Evolutionary conservation across 2,329 filamentous ascomycete species (phyloP), one percentile per base, ranked within the genome.

Genomic region (Epichloe baconii): DNA sequence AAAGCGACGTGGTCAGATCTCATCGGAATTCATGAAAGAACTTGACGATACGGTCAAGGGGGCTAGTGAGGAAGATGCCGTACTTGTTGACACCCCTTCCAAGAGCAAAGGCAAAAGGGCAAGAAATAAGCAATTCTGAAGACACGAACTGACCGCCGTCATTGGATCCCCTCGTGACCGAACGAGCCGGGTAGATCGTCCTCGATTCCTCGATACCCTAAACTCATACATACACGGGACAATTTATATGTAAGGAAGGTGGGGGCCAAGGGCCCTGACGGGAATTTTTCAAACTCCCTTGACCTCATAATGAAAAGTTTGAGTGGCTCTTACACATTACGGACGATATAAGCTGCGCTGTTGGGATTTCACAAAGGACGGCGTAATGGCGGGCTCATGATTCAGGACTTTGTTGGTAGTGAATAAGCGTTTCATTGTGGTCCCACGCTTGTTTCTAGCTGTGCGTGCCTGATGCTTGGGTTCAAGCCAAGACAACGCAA

Each of bases 21-120:
- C 85, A 66, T 75, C 79, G 49, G 84, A 83, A 14, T 89, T 93
- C 61, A 84, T 94, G 79, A 88, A 86, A 68, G 89, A 96, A 72
- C 73, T 95, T 46, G 85, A 90, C 51, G 77, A 78, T 26, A 79
- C 71, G 14, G 66, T 65, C 54, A 66, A 61, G 57, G 49, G 55
- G 55, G 55, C 59, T 21, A 67, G 63, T 45, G 66, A 68, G 52
- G 68, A 70, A 36, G 68, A 70, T 63, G 80, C 81, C 17, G 86
- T 95, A 23, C 70, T 94, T 56, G 87, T 95, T 47, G 86, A 93
- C 61, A 68, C 68, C 7, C 68, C 72, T n/a, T 64, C 68, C 48
- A 76, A 79, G 71, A 57, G 60, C 72, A 83, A 81, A 74, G 58
- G 60, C 72, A 83, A 81, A 83, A 81, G 72, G 55, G 51, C 41